Base-by-base conservation (phyloP, 2,329 filamentous ascomycete genomes). In the Acrocalymma vagum region DNA sequence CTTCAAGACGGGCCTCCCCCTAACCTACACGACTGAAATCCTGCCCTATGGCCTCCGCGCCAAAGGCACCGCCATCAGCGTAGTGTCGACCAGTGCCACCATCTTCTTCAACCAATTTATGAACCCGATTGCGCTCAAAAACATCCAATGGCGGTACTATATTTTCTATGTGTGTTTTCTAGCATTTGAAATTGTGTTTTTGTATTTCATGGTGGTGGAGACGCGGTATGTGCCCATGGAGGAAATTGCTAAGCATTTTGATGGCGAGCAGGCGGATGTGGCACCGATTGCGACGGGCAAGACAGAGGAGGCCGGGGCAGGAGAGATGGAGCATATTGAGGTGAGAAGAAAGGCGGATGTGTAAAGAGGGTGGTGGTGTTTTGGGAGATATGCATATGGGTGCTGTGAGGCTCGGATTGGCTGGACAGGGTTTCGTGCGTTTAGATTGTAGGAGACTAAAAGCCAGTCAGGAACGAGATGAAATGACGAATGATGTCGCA, bases 21-120 rank as follows among this genome's bases (percentile, higher is more conserved):
- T 42, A n/a, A 51, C 56, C 20, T 69, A 70, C 38, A 48, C 58
- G 3, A 60, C 56, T 3, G 66, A 69, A 39, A 65, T 69, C 28
- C 49, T 67, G 37, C 62, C 66, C 1, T 68, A 58, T 37, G 42
- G 51, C 9, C 48, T 66, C 6, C 54, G 63, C 7, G 51, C 45
- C 10, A 48, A 46, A 14, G 48, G 42, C 4, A 42, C 42, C 22
- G 40, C 35, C 3, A 43, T 38, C 30, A 20, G 45, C 9, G 46
- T 40, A 18, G 42, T 43, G 21, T 46, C 35, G 21, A 42, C 42
- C 20, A 44, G 39, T 11, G 46, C 46, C 6, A 43, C 46, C 10
- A 29, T 45, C 10, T 48, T 48, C 38, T 48, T 53, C 29, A 48
- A 48, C 33, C 49, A 51, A 14, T 51, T 43, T 21, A 40, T 53